Percentiles rank a stretch among this genome's conserved stretches.
These are phyloP conservation scores for Pseudomassariella vexata DNA, from an alignment of 2,329 filamentous ascomycete species.

Conservation along the genomic window DNA sequence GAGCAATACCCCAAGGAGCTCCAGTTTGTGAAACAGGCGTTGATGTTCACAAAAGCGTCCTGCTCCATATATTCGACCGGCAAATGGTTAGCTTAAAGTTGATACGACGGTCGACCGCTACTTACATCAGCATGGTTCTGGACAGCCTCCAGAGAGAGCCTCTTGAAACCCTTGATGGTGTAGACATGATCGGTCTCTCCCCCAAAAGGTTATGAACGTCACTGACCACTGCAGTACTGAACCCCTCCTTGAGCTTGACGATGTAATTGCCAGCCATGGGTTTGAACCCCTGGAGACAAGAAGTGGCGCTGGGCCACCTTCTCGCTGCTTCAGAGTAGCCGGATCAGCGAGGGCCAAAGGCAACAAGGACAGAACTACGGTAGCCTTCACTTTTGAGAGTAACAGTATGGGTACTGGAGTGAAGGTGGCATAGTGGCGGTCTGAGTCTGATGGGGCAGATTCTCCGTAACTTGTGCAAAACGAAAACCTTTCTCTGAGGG, in stretches of 20 bases:
- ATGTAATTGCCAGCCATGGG: constrained; percentile 30
- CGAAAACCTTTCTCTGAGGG: too few relatives aligned
- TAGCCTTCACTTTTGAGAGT: constrained; percentile 12
- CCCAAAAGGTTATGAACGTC: constrained; percentile 12
- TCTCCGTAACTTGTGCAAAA: too few relatives aligned
- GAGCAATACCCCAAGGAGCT: constrained; percentile 10
- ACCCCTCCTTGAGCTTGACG: constrained; percentile 31
- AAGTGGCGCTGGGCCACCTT: constrained; percentile 10
- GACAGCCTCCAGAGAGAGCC: constrained; percentile 31
- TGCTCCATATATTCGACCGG: constrained; percentile 18
- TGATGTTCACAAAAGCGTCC: constrained; percentile 13
- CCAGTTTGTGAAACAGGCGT: constrained; percentile 9
- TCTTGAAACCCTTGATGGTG: constrained; percentile 22
- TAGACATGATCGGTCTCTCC: constrained; percentile 17
- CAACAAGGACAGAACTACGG: constrained; percentile 10
- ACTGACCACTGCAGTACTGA: constrained; percentile 18
- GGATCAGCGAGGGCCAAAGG: constrained; percentile 12
- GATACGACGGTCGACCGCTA: not conserved
- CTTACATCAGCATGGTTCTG: constrained; percentile 29
- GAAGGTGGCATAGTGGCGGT: too few relatives aligned
- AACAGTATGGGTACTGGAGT: too few relatives aligned
- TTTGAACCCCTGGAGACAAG: constrained; percentile 7
- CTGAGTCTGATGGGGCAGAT: too few relatives aligned
- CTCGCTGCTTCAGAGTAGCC: constrained; percentile 8
- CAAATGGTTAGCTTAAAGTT: constrained; percentile 4